phyloP scores from a whole-genome alignment of 768 basidiomycete genomes.

The Gloeostereum incarnatum region DNA sequence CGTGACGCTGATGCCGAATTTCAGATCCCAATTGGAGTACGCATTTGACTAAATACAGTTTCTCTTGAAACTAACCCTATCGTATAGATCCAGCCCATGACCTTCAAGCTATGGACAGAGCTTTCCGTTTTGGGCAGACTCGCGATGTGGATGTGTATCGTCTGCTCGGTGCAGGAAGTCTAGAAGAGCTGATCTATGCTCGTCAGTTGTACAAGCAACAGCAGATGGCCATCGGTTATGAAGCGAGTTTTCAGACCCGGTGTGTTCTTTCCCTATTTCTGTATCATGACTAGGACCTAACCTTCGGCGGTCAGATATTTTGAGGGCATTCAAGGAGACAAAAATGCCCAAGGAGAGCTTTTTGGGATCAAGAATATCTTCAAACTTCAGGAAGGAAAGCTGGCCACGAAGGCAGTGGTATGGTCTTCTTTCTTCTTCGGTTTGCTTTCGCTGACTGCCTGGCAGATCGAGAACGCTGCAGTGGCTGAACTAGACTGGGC shows the following conservation, averaged over 20 bases:
- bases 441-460: not conserved
- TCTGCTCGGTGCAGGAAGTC: slow-evolving; percentile 76
- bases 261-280: slow-evolving; percentile 14
- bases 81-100: slow-evolving; percentile 88
- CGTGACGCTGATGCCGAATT: slow-evolving; percentile 7
- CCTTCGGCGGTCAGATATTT: slow-evolving; percentile 46
- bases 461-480: slow-evolving; percentile 70
- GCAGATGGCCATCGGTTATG: slow-evolving; percentile 86
- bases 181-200: slow-evolving; percentile 84
- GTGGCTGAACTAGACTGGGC: slow-evolving; percentile 77
- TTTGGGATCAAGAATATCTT: slow-evolving; percentile 87
- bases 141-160: slow-evolving; percentile 82
- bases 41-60: slow-evolving; percentile 16
- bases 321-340: slow-evolving; percentile 75
- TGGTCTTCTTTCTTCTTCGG: slow-evolving; percentile 9
- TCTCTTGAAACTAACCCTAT: slow-evolving; percentile 3
- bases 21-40: slow-evolving; percentile 92
- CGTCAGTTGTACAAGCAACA: slow-evolving; percentile 92
- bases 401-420: slow-evolving; percentile 70
- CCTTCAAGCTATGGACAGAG: slow-evolving; percentile 85
- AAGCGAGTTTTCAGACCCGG: slow-evolving; percentile 78
- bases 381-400: slow-evolving; percentile 56
- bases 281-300: not conserved
- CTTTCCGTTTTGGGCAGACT: slow-evolving; percentile 80
- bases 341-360: slow-evolving; percentile 65